Base-by-base conservation (phyloP, 1,284 basidiomycete genomes). In the Pyrrhoderma lamaoense region DNA sequence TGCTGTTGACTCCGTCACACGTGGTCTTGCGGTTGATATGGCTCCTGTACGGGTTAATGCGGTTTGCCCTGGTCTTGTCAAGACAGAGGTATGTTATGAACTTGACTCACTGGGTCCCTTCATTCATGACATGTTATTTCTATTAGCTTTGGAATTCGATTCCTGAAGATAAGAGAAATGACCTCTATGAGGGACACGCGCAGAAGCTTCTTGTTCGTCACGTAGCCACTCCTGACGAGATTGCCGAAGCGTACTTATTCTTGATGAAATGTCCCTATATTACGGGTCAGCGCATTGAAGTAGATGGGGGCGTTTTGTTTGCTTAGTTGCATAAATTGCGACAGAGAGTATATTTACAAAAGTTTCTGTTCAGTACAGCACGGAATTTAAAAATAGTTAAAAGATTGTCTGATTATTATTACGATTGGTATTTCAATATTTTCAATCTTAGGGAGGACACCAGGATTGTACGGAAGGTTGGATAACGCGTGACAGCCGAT, bases 201-300 rank as follows among this genome's bases (percentile, higher is more conserved):
- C 51, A 56, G 19, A 49, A 45, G 3, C 45, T 58, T 1, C 47
- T 57, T 7, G 57, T 60, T 5, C 47, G 56, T 44, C 57, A 56
- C 38, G 51, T 58, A 22, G 57, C 54, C 8, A 49, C 51, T 2
- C 54, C 59, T 16, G 53, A 58, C 11, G 59, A 60, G 47, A 56
- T 60, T 35, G 59, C 59, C 7, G 59, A 60, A 40, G 53, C 58
- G 23, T 60, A 60, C 47, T 40, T 59, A 8, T 60, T 58, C 49
- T 45, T 57, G 2, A 60, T 60, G 59, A 60, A 60, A 58, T 60
- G 58, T 34, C 49, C 37, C n/a, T 58, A 54, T 45, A 58, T 60
- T 36, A 59, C 59, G 1, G 59, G 58, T 23, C 55, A 60, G 42
- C 49, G 51, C 31, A 56, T 60, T 22, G 51, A 56, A 27, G 57